A percentile compares a stretch with the other conserved stretches of the same genome.
These are phyloP conservation scores for Tylopilus balloui DNA, from an alignment of 768 basidiomycete species.

Conservation along the genomic window DNA sequence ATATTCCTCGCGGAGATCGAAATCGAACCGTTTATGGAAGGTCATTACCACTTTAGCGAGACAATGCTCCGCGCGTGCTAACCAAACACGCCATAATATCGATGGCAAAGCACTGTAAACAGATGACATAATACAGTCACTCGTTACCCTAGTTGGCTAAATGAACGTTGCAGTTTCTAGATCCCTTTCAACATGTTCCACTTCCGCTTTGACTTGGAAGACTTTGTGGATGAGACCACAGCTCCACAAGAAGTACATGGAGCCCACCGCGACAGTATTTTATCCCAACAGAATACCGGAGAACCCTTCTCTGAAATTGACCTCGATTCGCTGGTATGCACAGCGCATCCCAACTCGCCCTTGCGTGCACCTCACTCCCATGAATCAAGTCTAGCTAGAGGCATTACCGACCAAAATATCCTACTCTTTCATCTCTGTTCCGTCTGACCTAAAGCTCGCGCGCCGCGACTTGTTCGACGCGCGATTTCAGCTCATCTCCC, in stretches of 20 bases:
- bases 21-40: neutral
- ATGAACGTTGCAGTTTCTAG: too few relatives aligned
- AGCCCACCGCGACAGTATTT: neutral
- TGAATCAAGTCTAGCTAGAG: slow-evolving; percentile 48
- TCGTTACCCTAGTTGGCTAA: neutral
- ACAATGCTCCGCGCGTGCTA: neutral
- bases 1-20: neutral
- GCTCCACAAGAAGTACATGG: slow-evolving; percentile 2
- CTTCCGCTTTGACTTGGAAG: slow-evolving; percentile 56
- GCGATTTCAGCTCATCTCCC: slow-evolving; percentile 85
- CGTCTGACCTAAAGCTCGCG: slow-evolving; percentile 45
- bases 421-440: slow-evolving; percentile 66
- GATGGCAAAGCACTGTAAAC: neutral
- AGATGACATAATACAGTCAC: neutral
- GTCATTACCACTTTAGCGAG: neutral
- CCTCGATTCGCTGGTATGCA: slow-evolving; percentile 31
- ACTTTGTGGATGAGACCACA: slow-evolving; percentile 33
- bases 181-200: slow-evolving; percentile 31
- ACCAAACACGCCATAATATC: neutral
- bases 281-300: neutral
- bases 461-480: slow-evolving; percentile 93
- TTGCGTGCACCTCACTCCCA: slow-evolving; percentile 4
- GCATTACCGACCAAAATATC: slow-evolving; percentile 71
- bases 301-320: slow-evolving; percentile 28
- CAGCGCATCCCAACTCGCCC: neutral